phyloP scores from a whole-genome alignment of 129 eudicot genomes.

The Rutidosis leptorrhynchoides region DNA sequence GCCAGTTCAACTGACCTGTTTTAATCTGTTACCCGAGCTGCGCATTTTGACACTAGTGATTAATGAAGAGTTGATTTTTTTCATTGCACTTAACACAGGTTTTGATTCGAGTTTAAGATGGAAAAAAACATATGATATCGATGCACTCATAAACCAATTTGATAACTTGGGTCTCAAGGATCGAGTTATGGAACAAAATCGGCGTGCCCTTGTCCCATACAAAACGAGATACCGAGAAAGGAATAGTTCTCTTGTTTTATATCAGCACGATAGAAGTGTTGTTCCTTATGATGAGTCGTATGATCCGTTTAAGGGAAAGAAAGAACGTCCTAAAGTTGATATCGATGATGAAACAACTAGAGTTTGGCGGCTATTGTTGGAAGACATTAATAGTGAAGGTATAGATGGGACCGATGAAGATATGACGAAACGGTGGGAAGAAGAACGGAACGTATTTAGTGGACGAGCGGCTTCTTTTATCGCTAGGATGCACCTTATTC shows the following conservation, averaged over 20 bases:
- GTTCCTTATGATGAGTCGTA: slow-evolving; percentile 56
- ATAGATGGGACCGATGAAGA: slow-evolving; percentile 88
- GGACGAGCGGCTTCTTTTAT: slow-evolving; percentile 88
- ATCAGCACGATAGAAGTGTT: slow-evolving; percentile 44
- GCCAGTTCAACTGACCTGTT: background rate
- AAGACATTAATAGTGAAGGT: slow-evolving; percentile 86
- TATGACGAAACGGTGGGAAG: slow-evolving; percentile 91
- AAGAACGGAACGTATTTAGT: slow-evolving; percentile 70
- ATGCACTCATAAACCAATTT: slow-evolving; percentile 49
- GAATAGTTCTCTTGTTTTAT: slow-evolving; percentile 63
- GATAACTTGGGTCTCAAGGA: slow-evolving; percentile 44
- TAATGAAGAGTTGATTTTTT: background rate
- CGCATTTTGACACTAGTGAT: background rate
- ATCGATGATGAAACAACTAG: slow-evolving; percentile 93
- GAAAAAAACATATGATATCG: slow-evolving; percentile 31
- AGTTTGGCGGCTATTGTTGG: slow-evolving; percentile 89
- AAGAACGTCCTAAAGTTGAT: slow-evolving; percentile 79
- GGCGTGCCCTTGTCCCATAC: slow-evolving; percentile 40
- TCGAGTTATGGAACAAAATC: slow-evolving; percentile 23
- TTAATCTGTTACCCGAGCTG: background rate
- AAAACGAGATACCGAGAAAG: slow-evolving; percentile 42
- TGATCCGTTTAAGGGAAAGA: slow-evolving; percentile 42
- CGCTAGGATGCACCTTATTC: slow-evolving; percentile 97
- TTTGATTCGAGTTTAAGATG: slow-evolving; percentile 42
- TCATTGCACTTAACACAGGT: slow-evolving; percentile 39